These are phyloP conservation scores for Candida stauntonica DNA, from an alignment of 805 yeast species.

Conservation along the genomic window DNA sequence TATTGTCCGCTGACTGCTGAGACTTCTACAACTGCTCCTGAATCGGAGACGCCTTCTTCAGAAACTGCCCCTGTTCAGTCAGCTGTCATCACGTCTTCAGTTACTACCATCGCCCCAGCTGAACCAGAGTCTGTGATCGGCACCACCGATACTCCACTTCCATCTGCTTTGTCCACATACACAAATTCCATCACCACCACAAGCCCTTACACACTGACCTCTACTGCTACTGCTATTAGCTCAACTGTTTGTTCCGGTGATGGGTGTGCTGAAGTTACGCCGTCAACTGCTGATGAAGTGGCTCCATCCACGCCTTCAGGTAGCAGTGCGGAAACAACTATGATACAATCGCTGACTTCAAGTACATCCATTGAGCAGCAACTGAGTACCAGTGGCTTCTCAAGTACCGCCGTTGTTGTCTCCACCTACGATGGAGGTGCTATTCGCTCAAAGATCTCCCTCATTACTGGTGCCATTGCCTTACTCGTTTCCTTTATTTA, in stretches of 20 bases:
- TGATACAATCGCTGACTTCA: no score
- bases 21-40: neutral
- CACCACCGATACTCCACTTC: neutral
- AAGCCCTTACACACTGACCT: no score
- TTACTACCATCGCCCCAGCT: neutral
- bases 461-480: neutral
- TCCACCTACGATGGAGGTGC: conserved; percentile 12
- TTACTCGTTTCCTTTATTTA: neutral
- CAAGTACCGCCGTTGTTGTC: conserved; percentile 3
- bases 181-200: no score
- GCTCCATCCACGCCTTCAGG: no score
- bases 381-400: neutral
- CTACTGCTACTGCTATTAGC: neutral
- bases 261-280: no score
- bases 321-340: no score
- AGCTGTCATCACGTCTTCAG: neutral
- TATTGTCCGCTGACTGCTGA: conserved; percentile 32
- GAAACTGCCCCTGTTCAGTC: neutral
- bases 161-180: no score
- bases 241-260: neutral
- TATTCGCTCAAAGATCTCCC: conserved; percentile 1
- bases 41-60: neutral
- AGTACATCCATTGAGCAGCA: neutral
- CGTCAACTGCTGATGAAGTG: no score
- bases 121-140: neutral